phyloP scores from a whole-genome alignment of 1,284 basidiomycete genomes.

The Ganoderma multipileum region DNA sequence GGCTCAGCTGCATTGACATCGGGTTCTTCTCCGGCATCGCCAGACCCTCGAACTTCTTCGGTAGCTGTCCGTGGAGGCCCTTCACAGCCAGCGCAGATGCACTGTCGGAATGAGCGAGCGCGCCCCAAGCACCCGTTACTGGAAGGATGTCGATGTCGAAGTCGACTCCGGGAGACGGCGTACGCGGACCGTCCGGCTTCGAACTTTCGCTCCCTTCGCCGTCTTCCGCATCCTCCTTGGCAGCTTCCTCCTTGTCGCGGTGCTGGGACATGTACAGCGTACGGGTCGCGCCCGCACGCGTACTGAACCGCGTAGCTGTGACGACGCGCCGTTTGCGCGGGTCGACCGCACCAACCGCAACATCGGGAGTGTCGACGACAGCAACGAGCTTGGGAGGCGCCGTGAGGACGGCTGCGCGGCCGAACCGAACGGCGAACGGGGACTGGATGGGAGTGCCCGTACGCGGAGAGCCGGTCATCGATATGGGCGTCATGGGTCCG shows the following conservation, averaged over 20 bases:
- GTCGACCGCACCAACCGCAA: conserved; percentile 83
- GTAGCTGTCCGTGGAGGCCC: conserved; percentile 66
- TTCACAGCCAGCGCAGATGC: conserved; percentile 47
- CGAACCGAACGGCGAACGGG: conserved; percentile 58
- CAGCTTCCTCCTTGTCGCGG: conserved; percentile 54
- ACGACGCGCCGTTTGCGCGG: conserved; percentile 82
- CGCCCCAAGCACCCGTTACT: conserved; percentile 73
- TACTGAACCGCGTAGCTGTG: conserved; percentile 86
- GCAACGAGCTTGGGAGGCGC: conserved; percentile 82
- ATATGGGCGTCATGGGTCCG: conserved; percentile 48
- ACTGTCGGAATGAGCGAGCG: conserved; percentile 52
- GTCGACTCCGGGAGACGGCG: conserved; percentile 51
- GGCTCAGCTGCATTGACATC: conserved; percentile 87
- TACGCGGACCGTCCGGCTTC: conserved; percentile 28
- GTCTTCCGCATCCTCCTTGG: conserved; percentile 35
- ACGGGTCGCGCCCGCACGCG: conserved; percentile 78
- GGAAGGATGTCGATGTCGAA: conserved; percentile 66
- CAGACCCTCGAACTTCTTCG: conserved; percentile 71
- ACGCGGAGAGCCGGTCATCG: conserved; percentile 51
- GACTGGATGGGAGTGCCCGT: conserved; percentile 47
- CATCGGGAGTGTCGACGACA: conserved; percentile 83
- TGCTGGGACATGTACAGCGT: conserved; percentile 84
- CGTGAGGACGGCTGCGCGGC: conserved; percentile 75
- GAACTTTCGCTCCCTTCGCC: conserved; percentile 35
- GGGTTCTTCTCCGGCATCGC: conserved; percentile 87